A percentile compares a stretch with the other conserved stretches of the same genome.
Evolutionary conservation across 176 grass and related monocot species (phyloP).

Genomic region (Paspalum vaginatum): DNA sequence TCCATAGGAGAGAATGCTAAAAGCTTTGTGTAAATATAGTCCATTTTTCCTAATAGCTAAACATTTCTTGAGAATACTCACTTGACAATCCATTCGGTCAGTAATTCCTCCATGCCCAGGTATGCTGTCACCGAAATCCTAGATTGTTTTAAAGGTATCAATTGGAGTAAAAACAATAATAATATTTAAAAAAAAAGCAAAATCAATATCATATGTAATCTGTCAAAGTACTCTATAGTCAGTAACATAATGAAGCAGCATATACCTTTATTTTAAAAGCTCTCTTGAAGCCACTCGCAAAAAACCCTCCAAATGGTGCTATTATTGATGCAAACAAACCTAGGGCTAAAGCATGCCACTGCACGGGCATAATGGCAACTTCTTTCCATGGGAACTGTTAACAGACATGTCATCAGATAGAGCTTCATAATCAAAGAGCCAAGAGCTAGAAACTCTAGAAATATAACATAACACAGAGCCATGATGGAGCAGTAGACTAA

Average conservation of each 20-base stretch:
- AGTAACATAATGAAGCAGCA: conserved; percentile 24
- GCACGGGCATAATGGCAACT: conserved; percentile 80
- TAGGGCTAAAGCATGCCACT: conserved; percentile 95
- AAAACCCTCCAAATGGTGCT: conserved; percentile 99
- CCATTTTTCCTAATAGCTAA: background rate
- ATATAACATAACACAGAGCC: background rate
- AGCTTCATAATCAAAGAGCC: conserved; percentile 12
- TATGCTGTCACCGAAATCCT: conserved; percentile 99
- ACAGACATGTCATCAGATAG: conserved; percentile 43
- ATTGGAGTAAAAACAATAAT: conserved; percentile 12
- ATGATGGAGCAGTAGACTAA: conserved; percentile 6
- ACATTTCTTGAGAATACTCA: conserved; percentile 53
- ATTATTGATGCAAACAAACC: conserved; percentile 99
- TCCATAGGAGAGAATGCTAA: background rate
- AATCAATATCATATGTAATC: too few relatives aligned
- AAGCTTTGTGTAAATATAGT: background rate
- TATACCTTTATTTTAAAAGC: conserved; percentile 97
- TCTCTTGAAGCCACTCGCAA: conserved; percentile 95
- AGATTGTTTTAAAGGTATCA: conserved; percentile 37
- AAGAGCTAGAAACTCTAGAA: conserved; percentile 27
- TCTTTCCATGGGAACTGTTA: conserved; percentile 93
- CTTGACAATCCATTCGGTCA: conserved; percentile 99
- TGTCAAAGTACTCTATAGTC: background rate
- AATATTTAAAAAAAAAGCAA: background rate
- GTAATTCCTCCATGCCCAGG: conserved; percentile 98